Evolutionary conservation across 2,329 filamentous ascomycete genomes (phyloP).

Genomic region (Elsinoe ampelina): DNA sequence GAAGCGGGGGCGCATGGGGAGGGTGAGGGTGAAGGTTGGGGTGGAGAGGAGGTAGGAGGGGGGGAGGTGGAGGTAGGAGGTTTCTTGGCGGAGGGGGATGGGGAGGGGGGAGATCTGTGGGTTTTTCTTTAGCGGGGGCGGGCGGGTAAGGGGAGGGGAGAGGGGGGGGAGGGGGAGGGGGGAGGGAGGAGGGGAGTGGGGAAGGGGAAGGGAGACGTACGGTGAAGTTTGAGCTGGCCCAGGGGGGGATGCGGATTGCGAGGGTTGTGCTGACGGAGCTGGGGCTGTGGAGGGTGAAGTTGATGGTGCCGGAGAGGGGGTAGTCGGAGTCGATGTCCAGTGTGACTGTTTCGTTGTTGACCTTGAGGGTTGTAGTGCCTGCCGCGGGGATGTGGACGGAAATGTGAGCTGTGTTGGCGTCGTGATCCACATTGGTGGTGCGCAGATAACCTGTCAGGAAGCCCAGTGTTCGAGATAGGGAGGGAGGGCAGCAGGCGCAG

Average conservation of each 20-base stretch:
- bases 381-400: slow-evolving; percentile 49
- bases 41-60: slow-evolving; percentile 33
- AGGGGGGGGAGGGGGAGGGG: neutral
- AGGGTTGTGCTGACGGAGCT: slow-evolving; percentile 31
- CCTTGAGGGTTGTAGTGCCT: slow-evolving; percentile 36
- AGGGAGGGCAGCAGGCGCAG: slow-evolving; percentile 52
- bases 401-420: slow-evolving; percentile 29
- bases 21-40: slow-evolving; percentile 36
- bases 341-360: slow-evolving; percentile 28
- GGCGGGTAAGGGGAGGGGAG: slow-evolving; percentile 27
- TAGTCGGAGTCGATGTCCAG: slow-evolving; percentile 46
- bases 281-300: slow-evolving; percentile 35
- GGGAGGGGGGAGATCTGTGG: slow-evolving; percentile 27
- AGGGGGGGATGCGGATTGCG: slow-evolving; percentile 46
- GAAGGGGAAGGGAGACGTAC: slow-evolving; percentile 19
- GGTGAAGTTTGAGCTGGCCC: slow-evolving; percentile 32
- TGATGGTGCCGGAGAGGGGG: slow-evolving; percentile 48
- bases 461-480: slow-evolving; percentile 47
- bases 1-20: slow-evolving; percentile 41
- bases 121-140: slow-evolving; percentile 10
- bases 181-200: neutral
- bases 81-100: slow-evolving; percentile 25
- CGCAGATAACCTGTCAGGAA: slow-evolving; percentile 50
- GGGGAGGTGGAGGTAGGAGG: slow-evolving; percentile 43
- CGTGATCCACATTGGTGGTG: slow-evolving; percentile 30